Percentiles rank a stretch among this genome's conserved stretches.
Conservation (phyloP, 768 basidiomycete genomes). For the Russula brevipes region DNA sequence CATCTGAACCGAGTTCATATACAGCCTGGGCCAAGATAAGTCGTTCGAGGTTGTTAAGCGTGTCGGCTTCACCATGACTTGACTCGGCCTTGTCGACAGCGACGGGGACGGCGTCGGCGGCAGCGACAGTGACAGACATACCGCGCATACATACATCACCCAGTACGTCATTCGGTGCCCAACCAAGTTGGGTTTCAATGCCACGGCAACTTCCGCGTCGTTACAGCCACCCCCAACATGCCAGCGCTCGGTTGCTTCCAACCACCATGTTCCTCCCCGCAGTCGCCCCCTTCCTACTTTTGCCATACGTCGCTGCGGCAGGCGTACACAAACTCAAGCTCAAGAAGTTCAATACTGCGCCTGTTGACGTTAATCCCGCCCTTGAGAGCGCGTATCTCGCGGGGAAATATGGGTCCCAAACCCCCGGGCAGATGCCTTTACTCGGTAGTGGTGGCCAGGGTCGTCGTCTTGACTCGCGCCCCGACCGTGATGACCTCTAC, state of each 20-base stretch:
- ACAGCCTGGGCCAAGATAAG: slow-evolving; percentile 84
- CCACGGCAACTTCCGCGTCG: slow-evolving; percentile 11
- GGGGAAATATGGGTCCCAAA: slow-evolving; percentile 81
- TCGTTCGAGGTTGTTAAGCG: slow-evolving; percentile 49
- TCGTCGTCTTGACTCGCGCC: slow-evolving; percentile 48
- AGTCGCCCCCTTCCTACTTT: slow-evolving; percentile 38
- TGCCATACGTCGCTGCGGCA: slow-evolving; percentile 46
- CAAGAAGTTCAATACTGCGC: slow-evolving; percentile 68
- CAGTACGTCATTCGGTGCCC: slow-evolving; percentile 13
- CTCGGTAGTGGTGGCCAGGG: slow-evolving; percentile 72
- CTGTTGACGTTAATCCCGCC: slow-evolving; percentile 56
- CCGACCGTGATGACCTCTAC: slow-evolving; percentile 49
- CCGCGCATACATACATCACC: too few relatives aligned
- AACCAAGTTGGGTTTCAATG: too few relatives aligned
- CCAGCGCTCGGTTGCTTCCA: slow-evolving; percentile 9
- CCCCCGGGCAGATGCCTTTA: slow-evolving; percentile 51
- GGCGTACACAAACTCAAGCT: slow-evolving; percentile 84
- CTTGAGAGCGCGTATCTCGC: slow-evolving; percentile 81
- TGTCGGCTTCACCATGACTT: background rate
- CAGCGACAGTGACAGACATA: background rate
- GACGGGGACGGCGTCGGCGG: background rate
- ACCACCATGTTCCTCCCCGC: slow-evolving; percentile 42
- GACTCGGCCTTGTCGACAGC: background rate
- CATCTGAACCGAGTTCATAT: slow-evolving; percentile 68
- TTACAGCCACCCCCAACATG: background rate